phyloP scores from a whole-genome alignment of 2,329 filamentous ascomycete genomes.

The Ascochyta fabae region DNA sequence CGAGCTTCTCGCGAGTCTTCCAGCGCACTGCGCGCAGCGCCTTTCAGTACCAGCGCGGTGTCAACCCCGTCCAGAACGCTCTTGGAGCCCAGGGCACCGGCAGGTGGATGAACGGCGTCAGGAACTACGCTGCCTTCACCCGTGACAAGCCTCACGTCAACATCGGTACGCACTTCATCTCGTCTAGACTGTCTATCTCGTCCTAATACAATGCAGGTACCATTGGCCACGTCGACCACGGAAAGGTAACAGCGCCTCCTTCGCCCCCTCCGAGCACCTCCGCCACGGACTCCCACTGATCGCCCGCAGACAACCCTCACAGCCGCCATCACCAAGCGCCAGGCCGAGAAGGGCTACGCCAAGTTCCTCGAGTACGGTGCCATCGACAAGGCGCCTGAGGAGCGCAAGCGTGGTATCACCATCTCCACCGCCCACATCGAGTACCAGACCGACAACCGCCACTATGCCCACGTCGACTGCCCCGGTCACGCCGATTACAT shows the following conservation, averaged over 20 bases:
- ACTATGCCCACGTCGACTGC: conserved; percentile 99
- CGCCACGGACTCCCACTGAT: conserved; percentile 21
- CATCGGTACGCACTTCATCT: conserved; percentile 69
- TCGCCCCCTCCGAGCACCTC: conserved; percentile 18
- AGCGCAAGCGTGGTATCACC: conserved; percentile 99
- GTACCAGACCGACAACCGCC: conserved; percentile 90
- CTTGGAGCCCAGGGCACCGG: conserved; percentile 68
- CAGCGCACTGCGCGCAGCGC: conserved; percentile 81
- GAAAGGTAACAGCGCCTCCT: conserved; percentile 71
- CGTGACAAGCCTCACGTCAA: conserved; percentile 97
- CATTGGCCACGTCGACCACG: conserved; percentile 99
- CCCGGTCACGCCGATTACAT: conserved; percentile 99
- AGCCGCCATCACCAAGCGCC: conserved; percentile 97
- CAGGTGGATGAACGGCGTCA: conserved; percentile 69
- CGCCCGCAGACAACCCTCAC: conserved; percentile 85
- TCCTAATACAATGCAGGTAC: conserved; percentile 66
- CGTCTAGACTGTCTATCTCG: background rate
- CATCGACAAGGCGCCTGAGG: conserved; percentile 98
- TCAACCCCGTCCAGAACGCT: conserved; percentile 78
- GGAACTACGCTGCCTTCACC: conserved; percentile 74
- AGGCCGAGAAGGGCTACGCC: conserved; percentile 91
- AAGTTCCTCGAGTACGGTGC: conserved; percentile 96
- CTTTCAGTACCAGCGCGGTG: conserved; percentile 68
- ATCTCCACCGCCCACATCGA: conserved; percentile 99
- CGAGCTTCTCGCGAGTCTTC: conserved; percentile 81